Evolutionary conservation across 495 filamentous ascomycete species (phyloP).

Genomic region (Hypomontagnella monticulosa): DNA sequence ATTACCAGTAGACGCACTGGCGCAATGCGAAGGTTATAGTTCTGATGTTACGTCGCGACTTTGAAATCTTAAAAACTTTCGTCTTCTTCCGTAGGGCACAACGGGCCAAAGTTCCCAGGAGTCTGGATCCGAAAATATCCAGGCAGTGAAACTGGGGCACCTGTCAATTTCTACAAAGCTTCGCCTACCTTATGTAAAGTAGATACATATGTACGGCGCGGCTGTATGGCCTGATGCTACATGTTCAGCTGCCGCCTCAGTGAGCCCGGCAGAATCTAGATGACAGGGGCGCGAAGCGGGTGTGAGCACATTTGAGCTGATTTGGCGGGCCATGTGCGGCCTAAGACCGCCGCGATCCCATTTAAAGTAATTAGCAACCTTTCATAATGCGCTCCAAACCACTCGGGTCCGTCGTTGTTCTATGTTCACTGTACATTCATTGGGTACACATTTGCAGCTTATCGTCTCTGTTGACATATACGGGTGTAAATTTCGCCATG

Average conservation of each 20-base stretch:
- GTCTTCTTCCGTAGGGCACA: not conserved
- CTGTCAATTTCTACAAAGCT: conserved; percentile 16
- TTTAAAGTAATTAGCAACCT: not conserved
- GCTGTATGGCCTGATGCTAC: not conserved
- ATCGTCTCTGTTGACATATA: too few relatives aligned
- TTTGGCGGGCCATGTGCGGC: conserved; percentile 16
- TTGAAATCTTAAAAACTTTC: not conserved
- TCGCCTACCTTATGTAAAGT: not conserved
- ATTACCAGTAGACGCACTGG: not conserved
- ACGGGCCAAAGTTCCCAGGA: conserved; percentile 7
- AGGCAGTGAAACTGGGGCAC: not conserved
- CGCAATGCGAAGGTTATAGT: conserved; percentile 5
- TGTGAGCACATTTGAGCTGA: conserved; percentile 33
- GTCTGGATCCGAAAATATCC: conserved; percentile 15
- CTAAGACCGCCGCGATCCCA: conserved; percentile 7
- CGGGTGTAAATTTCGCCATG: too few relatives aligned
- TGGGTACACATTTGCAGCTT: too few relatives aligned
- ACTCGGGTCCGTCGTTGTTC: too few relatives aligned
- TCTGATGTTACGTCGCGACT: not conserved
- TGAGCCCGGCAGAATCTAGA: not conserved
- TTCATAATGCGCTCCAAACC: not conserved
- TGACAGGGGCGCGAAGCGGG: conserved; percentile 18
- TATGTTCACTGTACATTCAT: too few relatives aligned
- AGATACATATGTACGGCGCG: not conserved
- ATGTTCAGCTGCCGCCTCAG: conserved; percentile 4